These are phyloP conservation scores for Coemansia reversa DNA, from an alignment of 192 early-diverging fungal species.

Conservation along the genomic window DNA sequence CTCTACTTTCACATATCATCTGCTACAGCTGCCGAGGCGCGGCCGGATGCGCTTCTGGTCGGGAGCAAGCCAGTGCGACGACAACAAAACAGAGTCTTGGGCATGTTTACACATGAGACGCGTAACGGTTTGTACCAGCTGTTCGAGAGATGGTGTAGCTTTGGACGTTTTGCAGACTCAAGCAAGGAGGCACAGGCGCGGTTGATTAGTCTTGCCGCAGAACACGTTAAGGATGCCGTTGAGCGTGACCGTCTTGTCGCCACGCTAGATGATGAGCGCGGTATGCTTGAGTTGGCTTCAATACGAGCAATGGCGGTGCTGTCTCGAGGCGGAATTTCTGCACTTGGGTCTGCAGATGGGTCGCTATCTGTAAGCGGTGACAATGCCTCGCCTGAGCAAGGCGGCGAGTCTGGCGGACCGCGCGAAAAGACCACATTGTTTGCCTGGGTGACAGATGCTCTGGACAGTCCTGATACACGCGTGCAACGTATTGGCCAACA, in stretches of 20 bases:
- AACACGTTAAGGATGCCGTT: constrained; percentile 68
- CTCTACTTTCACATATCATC: constrained; percentile 73
- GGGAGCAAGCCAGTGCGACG: constrained; percentile 5
- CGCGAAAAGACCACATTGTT: constrained; percentile 45
- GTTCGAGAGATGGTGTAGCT: constrained; percentile 92
- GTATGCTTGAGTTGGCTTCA: constrained; percentile 72
- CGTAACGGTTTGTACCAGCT: constrained; percentile 75
- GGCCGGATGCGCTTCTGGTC: neutral
- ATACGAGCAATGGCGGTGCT: constrained; percentile 88
- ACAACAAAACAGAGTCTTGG: constrained; percentile 1
- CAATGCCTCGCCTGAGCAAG: neutral
- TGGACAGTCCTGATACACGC: constrained; percentile 21
- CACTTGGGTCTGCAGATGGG: neutral
- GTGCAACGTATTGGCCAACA: constrained; percentile 41
- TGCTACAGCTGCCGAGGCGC: constrained; percentile 3
- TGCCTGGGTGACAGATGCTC: constrained; percentile 47
- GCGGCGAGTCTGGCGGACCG: constrained; percentile 36
- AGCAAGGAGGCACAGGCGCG: constrained; percentile 65
- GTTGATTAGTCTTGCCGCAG: constrained; percentile 68
- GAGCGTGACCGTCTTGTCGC: constrained; percentile 63
- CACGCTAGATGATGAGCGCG: constrained; percentile 76
- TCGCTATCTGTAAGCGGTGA: constrained; percentile 1
- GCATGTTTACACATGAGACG: constrained; percentile 74
- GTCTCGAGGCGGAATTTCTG: constrained; percentile 39
- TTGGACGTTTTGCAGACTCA: constrained; percentile 61